These are phyloP conservation scores for Cymbidium sinense DNA, from an alignment of 106 monocot species.

Conservation along the genomic window DNA sequence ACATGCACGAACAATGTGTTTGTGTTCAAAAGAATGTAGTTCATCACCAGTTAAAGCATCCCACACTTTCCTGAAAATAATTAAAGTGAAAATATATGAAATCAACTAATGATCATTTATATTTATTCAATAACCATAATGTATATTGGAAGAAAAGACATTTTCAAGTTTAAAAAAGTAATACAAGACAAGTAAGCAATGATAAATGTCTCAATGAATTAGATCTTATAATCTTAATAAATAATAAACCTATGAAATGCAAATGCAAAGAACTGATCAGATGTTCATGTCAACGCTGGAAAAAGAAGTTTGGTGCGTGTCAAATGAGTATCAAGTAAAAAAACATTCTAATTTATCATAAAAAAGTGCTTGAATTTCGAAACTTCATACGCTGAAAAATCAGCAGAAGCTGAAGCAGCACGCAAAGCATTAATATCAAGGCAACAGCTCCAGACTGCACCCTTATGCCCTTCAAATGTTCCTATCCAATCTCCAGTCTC, in stretches of 20 bases:
- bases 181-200: too few relatives aligned
- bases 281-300: too few relatives aligned
- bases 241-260: too few relatives aligned
- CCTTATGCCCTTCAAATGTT: conserved; percentile 69
- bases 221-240: too few relatives aligned
- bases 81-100: background rate
- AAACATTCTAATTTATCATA: background rate
- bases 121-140: background rate
- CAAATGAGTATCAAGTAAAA: too few relatives aligned
- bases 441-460: conserved; percentile 74
- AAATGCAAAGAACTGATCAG: too few relatives aligned
- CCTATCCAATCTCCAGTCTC: conserved; percentile 79
- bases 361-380: background rate
- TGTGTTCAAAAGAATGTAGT: conserved; percentile 88
- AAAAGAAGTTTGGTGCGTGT: too few relatives aligned
- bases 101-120: background rate
- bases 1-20: conserved; percentile 91
- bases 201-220: too few relatives aligned
- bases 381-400: background rate
- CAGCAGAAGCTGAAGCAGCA: conserved; percentile 60
- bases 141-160: background rate
- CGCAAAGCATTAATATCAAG: conserved; percentile 56
- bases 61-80: conserved; percentile 82
- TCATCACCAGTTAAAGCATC: conserved; percentile 87
- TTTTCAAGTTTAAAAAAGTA: too few relatives aligned